phyloP scores from a whole-genome alignment of 176 grass and related monocot genomes.

The Poa pratensis region DNA sequence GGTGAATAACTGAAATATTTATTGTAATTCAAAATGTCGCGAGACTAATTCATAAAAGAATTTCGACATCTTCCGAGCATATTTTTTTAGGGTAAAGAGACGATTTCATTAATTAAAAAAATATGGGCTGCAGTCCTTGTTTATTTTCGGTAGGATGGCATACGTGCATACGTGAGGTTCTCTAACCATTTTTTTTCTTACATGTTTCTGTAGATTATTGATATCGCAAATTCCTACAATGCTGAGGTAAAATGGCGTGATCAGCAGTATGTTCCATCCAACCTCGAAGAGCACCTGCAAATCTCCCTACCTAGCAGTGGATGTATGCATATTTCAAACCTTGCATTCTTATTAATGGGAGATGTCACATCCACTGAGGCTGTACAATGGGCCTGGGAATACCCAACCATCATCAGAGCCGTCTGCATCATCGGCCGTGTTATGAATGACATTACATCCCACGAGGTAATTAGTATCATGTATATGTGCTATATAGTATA shows the following conservation, averaged over 20 bases:
- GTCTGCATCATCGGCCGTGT: neutral
- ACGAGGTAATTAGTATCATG: neutral
- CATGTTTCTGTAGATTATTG: neutral
- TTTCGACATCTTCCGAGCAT: no score
- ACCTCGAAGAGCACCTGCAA: slow-evolving; percentile 24
- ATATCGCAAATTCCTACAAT: neutral
- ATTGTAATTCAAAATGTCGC: no score
- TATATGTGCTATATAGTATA: neutral
- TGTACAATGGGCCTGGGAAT: neutral
- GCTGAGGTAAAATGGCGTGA: slow-evolving; percentile 37
- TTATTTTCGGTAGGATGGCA: no score
- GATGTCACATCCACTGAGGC: neutral
- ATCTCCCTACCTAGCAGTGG: neutral
- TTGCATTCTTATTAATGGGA: slow-evolving; percentile 9
- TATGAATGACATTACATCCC: neutral
- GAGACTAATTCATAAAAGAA: no score
- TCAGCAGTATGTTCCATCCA: slow-evolving; percentile 5
- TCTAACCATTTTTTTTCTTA: no score
- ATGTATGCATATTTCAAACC: slow-evolving; percentile 23
- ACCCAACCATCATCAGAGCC: neutral
- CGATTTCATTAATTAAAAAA: no score
- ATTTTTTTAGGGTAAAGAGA: no score
- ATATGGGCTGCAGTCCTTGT: no score
- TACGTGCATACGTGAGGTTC: no score
- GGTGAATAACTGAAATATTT: no score